Evolutionary conservation across 192 early-diverging fungal species (phyloP).

Genomic region (Geosiphon pyriformis): DNA sequence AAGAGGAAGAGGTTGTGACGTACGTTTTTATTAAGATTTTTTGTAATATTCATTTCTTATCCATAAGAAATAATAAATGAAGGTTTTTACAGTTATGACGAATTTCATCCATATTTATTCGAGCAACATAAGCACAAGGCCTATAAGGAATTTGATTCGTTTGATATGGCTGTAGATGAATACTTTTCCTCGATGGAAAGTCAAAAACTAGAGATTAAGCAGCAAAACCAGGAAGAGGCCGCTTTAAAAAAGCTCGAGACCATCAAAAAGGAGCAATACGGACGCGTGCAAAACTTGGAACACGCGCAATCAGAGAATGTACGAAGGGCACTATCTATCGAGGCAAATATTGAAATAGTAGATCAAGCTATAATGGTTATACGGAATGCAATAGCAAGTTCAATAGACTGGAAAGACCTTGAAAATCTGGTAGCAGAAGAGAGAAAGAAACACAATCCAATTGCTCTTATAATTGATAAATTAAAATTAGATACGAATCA

Average conservation of each 20-base stretch:
- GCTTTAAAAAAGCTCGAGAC: conserved; percentile 81
- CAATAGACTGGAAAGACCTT: conserved; percentile 97
- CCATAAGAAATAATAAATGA: too few species aligned
- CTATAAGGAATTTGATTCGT: conserved; percentile 63
- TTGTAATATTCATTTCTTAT: too few species aligned
- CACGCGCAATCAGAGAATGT: conserved; percentile 61
- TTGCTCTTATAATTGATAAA: conserved; percentile 69
- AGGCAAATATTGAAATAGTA: conserved; percentile 74
- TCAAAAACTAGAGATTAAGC: conserved; percentile 70
- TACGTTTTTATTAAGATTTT: too few species aligned
- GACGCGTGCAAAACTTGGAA: conserved; percentile 73
- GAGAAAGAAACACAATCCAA: conserved; percentile 65
- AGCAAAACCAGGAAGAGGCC: conserved; percentile 62
- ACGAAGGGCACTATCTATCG: conserved; percentile 79
- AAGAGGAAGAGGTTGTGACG: conserved; percentile 33
- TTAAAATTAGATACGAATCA: conserved; percentile 78
- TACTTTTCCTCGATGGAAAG: conserved; percentile 90
- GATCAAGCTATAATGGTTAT: conserved; percentile 86
- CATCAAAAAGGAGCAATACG: conserved; percentile 72
- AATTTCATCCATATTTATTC: conserved; percentile 70
- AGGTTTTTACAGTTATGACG: conserved; percentile 48
- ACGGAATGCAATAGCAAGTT: conserved; percentile 78
- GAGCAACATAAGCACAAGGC: conserved; percentile 49
- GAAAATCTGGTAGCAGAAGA: conserved; percentile 83
- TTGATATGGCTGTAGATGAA: conserved; percentile 84